These are phyloP conservation scores for Aspergillus latus DNA, from an alignment of 2,329 filamentous ascomycete species.

Conservation along the genomic window DNA sequence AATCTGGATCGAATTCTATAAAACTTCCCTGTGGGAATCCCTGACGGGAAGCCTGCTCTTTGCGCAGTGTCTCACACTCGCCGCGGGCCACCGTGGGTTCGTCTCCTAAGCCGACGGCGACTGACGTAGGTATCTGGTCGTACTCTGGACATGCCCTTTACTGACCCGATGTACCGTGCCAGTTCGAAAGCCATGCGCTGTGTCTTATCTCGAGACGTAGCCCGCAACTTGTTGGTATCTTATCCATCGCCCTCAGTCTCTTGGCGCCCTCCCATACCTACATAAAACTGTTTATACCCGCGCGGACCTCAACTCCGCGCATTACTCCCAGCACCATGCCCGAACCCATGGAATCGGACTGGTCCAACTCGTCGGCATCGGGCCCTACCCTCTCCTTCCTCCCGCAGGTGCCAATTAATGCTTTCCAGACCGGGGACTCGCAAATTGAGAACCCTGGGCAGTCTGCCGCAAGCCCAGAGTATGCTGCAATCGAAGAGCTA, in stretches of 20 bases:
- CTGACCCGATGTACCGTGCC: not conserved
- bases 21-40: not conserved
- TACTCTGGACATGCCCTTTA: not conserved
- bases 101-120: conserved; percentile 2
- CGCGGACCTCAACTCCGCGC: not conserved
- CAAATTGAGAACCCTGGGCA: conserved; percentile 25
- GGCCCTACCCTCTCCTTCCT: conserved; percentile 30
- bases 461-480: conserved; percentile 53
- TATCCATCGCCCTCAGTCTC: conserved; percentile 18
- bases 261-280: conserved; percentile 26
- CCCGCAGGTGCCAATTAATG: conserved; percentile 30
- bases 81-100: conserved; percentile 25
- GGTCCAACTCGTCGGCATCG: conserved; percentile 28
- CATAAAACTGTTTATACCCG: conserved; percentile 15
- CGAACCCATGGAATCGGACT: conserved; percentile 34
- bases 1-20: not conserved
- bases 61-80: conserved; percentile 11
- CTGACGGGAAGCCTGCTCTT: conserved; percentile 7
- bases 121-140: conserved; percentile 5
- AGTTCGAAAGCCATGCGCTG: conserved; percentile 28
- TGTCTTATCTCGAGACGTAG: conserved; percentile 19
- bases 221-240: conserved; percentile 23
- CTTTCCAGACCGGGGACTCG: conserved; percentile 26
- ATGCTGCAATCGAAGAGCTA: conserved; percentile 60
- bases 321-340: conserved; percentile 27